Evolutionary conservation across 257 asterid genomes (phyloP).

Genomic region (Cynanchum wilfordii): DNA sequence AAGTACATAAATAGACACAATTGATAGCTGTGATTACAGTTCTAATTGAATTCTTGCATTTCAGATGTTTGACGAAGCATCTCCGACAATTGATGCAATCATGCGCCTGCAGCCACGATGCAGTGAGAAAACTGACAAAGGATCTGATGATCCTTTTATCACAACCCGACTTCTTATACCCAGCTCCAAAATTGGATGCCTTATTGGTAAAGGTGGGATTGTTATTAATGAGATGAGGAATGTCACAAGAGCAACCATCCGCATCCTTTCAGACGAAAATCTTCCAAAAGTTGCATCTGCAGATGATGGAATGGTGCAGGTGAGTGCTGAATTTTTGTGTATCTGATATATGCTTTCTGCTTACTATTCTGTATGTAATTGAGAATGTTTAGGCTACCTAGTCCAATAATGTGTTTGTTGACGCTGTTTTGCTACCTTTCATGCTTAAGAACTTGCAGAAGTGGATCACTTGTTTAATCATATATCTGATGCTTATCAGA

Average conservation of each 20-base stretch:
- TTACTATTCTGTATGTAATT: neutral
- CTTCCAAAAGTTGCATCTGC: slow-evolving; percentile 79
- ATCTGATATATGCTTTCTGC: neutral
- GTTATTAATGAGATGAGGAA: slow-evolving; percentile 75
- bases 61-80: slow-evolving; percentile 68
- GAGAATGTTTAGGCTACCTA: neutral
- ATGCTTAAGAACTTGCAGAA: slow-evolving; percentile 9
- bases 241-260: slow-evolving; percentile 69
- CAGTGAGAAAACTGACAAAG: slow-evolving; percentile 62
- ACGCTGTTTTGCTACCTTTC: neutral
- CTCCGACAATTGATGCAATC: slow-evolving; percentile 70
- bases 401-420: neutral
- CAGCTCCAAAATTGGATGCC: slow-evolving; percentile 74
- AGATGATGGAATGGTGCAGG: slow-evolving; percentile 93
- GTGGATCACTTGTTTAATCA: neutral
- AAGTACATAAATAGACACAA: neutral
- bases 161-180: slow-evolving; percentile 70
- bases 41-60: slow-evolving; percentile 18
- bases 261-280: slow-evolving; percentile 60
- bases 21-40: neutral
- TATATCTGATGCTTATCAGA: slow-evolving; percentile 34
- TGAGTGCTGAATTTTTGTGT: slow-evolving; percentile 24
- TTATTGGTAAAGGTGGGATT: slow-evolving; percentile 89
- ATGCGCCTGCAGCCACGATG: slow-evolving; percentile 81
- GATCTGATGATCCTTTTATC: slow-evolving; percentile 47